Evolutionary conservation across 306 rosid genomes (phyloP).

Genomic region (Inga leiocalycina): DNA sequence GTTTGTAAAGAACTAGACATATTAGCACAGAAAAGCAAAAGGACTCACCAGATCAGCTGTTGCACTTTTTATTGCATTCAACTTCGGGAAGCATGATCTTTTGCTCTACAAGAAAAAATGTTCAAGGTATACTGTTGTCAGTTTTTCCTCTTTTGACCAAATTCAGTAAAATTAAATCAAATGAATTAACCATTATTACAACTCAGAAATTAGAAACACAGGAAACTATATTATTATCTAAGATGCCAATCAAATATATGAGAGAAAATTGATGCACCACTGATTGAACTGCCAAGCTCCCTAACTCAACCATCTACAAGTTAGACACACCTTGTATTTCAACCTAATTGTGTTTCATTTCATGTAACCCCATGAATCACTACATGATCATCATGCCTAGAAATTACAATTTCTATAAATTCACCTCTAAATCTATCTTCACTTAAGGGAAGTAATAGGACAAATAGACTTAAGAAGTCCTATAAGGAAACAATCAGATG

Average conservation of each 20-base stretch:
- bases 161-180: conserved; percentile 17
- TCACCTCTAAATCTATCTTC: background rate
- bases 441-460: conserved; percentile 7
- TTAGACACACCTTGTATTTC: conserved; percentile 12
- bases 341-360: conserved; percentile 23
- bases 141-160: conserved; percentile 13
- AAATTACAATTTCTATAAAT: conserved; percentile 17
- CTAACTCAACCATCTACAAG: conserved; percentile 32
- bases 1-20: conserved; percentile 13
- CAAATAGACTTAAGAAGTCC: conserved; percentile 8
- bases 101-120: conserved; percentile 67
- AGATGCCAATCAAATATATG: conserved; percentile 16
- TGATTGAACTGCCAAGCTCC: conserved; percentile 20
- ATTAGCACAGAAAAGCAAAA: conserved; percentile 15
- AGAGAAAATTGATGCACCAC: conserved; percentile 18
- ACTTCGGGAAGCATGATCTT: conserved; percentile 76
- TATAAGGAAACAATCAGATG: conserved; percentile 1
- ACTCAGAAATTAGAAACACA: background rate
- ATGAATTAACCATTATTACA: conserved; percentile 20
- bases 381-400: conserved; percentile 8
- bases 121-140: background rate
- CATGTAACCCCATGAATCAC: conserved; percentile 1
- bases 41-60: conserved; percentile 89
- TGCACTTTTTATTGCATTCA: conserved; percentile 87
- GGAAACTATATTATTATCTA: conserved; percentile 8